Conservation (phyloP, 2,329 filamentous ascomycete species). For the Xylaria sp. region DNA sequence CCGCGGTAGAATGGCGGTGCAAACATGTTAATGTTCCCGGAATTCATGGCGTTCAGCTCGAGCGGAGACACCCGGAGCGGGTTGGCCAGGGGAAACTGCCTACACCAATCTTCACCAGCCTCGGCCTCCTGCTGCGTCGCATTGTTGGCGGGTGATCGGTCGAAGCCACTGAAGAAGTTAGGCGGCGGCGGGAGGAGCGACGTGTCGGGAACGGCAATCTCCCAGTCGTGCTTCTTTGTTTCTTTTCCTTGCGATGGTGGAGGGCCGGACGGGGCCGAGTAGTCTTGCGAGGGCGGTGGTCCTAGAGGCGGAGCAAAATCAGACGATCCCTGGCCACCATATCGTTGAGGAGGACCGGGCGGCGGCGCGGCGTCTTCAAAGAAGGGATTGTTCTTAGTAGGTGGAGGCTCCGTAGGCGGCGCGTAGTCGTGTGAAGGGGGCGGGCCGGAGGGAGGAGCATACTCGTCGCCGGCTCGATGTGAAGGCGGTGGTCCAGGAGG, state of each 20-base stretch:
- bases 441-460: constrained; percentile 38
- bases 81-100: constrained; percentile 65
- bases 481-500: constrained; percentile 25
- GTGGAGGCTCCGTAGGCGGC: constrained; percentile 52
- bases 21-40: constrained; percentile 66
- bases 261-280: constrained; percentile 47
- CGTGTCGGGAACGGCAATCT: constrained; percentile 76
- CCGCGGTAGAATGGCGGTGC: constrained; percentile 62
- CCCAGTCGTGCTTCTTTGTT: constrained; percentile 73
- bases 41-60: constrained; percentile 60
- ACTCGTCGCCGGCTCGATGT: constrained; percentile 27
- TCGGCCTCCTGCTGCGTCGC: constrained; percentile 72
- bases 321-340: constrained; percentile 33
- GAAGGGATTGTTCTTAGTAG: constrained; percentile 44
- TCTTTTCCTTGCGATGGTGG: constrained; percentile 48
- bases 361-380: constrained; percentile 33
- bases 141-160: constrained; percentile 75
- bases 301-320: constrained; percentile 52
- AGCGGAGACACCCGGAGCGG: constrained; percentile 63
- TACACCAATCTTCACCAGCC: constrained; percentile 74
- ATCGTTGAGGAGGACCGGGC: constrained; percentile 37
- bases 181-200: constrained; percentile 79
- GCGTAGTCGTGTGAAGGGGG: constrained; percentile 41
- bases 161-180: constrained; percentile 70
- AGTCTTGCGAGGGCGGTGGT: constrained; percentile 50